Conservation (phyloP, 2,329 filamentous ascomycete genomes). For the Phoma sp. region DNA sequence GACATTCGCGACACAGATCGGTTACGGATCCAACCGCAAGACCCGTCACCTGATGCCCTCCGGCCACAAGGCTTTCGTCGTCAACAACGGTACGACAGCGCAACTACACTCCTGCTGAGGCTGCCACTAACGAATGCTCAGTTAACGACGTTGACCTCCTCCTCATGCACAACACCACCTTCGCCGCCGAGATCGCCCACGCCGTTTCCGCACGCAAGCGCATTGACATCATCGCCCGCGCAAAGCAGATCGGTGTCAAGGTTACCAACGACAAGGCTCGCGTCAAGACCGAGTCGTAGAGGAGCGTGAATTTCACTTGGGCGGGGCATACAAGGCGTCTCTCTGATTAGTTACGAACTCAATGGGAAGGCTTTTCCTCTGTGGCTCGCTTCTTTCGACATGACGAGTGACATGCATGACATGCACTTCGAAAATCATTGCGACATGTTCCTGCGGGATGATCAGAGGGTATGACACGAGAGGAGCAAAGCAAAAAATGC, state of each 20-base stretch:
- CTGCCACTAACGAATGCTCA: slow-evolving; percentile 42
- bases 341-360: slow-evolving; percentile 47
- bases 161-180: slow-evolving; percentile 99
- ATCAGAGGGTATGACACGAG: slow-evolving; percentile 23
- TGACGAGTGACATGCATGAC: slow-evolving; percentile 23
- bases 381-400: slow-evolving; percentile 30
- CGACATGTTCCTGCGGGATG: slow-evolving; percentile 29
- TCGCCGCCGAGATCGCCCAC: slow-evolving; percentile 98
- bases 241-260: slow-evolving; percentile 99
- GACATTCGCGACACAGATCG: slow-evolving; percentile 71
- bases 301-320: slow-evolving; percentile 36
- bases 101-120: not conserved
- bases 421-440: slow-evolving; percentile 41
- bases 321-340: slow-evolving; percentile 48
- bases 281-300: slow-evolving; percentile 88
- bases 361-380: slow-evolving; percentile 45
- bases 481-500: slow-evolving; percentile 36
- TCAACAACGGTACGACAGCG: slow-evolving; percentile 73
- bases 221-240: slow-evolving; percentile 95
- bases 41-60: slow-evolving; percentile 98
- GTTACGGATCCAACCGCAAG: slow-evolving; percentile 99
- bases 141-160: slow-evolving; percentile 91
- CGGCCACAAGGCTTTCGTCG: slow-evolving; percentile 99
- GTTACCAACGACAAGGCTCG: slow-evolving; percentile 99
- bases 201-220: slow-evolving; percentile 98